Percentiles rank a stretch among this genome's conserved stretches.
Conservation (phyloP, 73 alveolate species). For the Blepharisma japonicum region DNA sequence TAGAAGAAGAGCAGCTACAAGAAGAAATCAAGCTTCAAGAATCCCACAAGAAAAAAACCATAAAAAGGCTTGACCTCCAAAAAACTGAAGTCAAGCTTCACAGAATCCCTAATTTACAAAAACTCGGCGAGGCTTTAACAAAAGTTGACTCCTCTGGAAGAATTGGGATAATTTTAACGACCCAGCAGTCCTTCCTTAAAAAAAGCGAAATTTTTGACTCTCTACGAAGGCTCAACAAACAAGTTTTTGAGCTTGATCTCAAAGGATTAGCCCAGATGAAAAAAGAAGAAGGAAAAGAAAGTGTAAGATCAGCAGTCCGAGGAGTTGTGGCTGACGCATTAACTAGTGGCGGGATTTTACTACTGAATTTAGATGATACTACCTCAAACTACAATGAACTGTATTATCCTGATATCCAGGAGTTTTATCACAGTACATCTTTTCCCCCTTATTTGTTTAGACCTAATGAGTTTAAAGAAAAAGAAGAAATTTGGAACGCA, state of each 20-base stretch:
- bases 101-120: background rate
- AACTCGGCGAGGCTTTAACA: background rate
- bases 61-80: constrained; percentile 2
- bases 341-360: background rate
- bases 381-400: background rate
- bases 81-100: constrained; percentile 15
- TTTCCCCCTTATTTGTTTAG: background rate
- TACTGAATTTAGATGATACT: background rate
- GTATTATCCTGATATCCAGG: constrained; percentile 24
- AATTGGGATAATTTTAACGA: background rate
- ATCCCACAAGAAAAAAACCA: background rate
- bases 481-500: constrained; percentile 4
- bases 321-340: background rate
- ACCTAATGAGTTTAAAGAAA: constrained; percentile 20
- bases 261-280: background rate
- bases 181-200: background rate
- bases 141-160: background rate
- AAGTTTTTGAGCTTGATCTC: background rate
- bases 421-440: background rate
- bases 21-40: constrained; percentile 30
- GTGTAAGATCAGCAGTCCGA: background rate
- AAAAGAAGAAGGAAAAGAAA: constrained; percentile 23
- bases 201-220: background rate
- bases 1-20: background rate
- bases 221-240: background rate